These are phyloP conservation scores for Calvatia gigantea DNA, from an alignment of 768 basidiomycete species.

Conservation along the genomic window DNA sequence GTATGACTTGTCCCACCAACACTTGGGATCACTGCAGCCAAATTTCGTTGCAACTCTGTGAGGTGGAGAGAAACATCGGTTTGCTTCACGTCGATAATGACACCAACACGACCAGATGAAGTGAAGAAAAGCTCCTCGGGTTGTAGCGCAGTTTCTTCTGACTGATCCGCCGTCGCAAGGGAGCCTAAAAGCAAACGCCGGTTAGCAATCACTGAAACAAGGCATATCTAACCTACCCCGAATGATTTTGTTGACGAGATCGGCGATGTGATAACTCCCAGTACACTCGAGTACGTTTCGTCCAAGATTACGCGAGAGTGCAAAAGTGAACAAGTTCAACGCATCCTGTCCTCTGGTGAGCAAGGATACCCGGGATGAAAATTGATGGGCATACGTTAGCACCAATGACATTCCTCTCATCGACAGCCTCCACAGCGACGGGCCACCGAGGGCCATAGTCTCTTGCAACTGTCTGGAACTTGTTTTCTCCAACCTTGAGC, in stretches of 20 bases:
- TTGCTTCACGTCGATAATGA: conserved; percentile 59
- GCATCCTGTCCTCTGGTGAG: conserved; percentile 41
- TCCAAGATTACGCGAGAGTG: conserved; percentile 38
- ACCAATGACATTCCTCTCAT: conserved; percentile 56
- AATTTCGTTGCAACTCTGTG: conserved; percentile 71
- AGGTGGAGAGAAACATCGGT: conserved; percentile 51
- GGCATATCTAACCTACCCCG: conserved; percentile 39
- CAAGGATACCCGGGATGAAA: background rate
- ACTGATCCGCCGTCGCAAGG: conserved; percentile 41
- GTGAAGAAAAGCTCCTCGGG: conserved; percentile 75
- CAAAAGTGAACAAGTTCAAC: conserved; percentile 65
- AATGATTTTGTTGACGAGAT: conserved; percentile 74
- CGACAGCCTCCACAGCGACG: conserved; percentile 55
- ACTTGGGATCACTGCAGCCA: conserved; percentile 49
- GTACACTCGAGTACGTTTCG: conserved; percentile 52
- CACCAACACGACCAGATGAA: conserved; percentile 73
- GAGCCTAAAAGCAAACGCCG: conserved; percentile 40
- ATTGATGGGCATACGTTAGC: conserved; percentile 54
- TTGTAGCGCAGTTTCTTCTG: conserved; percentile 36
- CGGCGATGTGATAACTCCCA: conserved; percentile 73
- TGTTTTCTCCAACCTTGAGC: conserved; percentile 44
- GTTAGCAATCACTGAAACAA: background rate
- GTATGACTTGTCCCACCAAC: conserved; percentile 59
- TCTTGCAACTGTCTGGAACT: conserved; percentile 54
- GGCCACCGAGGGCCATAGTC: conserved; percentile 81